Base-by-base conservation (phyloP, 116 monocot genomes). In the Trichopus zeylanicus region DNA sequence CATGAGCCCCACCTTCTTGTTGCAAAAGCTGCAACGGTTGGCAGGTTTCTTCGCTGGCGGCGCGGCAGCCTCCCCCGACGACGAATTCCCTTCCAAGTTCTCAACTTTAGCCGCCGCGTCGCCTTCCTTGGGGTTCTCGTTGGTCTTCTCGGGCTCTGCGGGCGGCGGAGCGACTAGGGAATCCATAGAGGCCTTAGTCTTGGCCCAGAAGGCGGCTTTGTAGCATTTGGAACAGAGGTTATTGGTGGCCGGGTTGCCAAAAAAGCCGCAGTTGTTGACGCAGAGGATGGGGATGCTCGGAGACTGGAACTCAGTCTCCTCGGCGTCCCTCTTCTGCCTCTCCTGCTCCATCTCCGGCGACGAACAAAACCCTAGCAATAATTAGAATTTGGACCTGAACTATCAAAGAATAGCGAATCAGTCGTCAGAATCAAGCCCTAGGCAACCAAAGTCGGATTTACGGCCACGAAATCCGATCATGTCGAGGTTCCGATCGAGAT, bases 261-360 rank as follows among this genome's bases (percentile, higher is more conserved):
- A 75, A 67, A 87, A 81, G 31, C 86, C 86, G 67, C 86, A 86
- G 62, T 67, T 78, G 86, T 86, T 86, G 57, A 62, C 67, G 59
- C 86, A 86, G 48, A 75, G 64, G 29, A 32, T 55, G 0, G 74
- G 69, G 7, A 53, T 56, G 53, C n/a, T n/a, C n/a, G n/a, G n/a
- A n/a, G n/a, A n/a, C n/a, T n/a, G n/a, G n/a, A n/a, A n/a, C n/a
- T n/a, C n/a, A n/a, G n/a, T n/a, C n/a, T n/a, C n/a, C n/a, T 53
- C 48, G 26, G 67, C 49, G 0, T 78, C 73, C 1, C 38, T 29
- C 61, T 81, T 70, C 60, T 61, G 57, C 27, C 54, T 48, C 46
- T 78, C 72, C 59, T 63, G 78, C 28, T 62, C 78, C 78, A 78
- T 75, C 34, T 10, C 34, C 7, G 10, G 34, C 5, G 34, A 35